Conservation (phyloP, 495 filamentous ascomycete genomes). For the Hypoxylon cercidicola region DNA sequence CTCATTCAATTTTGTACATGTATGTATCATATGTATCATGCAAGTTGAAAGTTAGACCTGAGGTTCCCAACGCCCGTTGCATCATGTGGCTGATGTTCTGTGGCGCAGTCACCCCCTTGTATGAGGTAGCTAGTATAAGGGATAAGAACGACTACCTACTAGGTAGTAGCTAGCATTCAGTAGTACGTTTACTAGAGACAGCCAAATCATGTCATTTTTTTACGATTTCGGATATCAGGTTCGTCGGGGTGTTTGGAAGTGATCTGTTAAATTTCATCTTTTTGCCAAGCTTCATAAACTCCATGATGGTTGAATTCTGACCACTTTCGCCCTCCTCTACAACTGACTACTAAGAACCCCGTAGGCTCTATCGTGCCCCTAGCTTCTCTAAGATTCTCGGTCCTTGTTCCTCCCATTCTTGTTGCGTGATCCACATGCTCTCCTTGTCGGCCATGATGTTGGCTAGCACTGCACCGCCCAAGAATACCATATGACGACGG, state of each 20-base stretch:
- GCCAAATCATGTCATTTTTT: no score
- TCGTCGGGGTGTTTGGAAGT: slow-evolving; percentile 3
- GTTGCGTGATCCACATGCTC: slow-evolving; percentile 97
- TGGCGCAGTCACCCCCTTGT: slow-evolving; percentile 38
- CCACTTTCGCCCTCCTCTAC: slow-evolving; percentile 2
- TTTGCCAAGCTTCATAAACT: slow-evolving; percentile 40
- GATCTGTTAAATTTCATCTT: slow-evolving; percentile 28
- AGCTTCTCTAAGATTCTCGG: slow-evolving; percentile 88
- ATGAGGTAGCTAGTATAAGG: no score
- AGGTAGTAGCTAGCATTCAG: neutral
- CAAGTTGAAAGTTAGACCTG: neutral
- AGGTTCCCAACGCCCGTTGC: neutral
- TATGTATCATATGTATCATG: no score
- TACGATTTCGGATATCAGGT: neutral
- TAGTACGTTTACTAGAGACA: neutral
- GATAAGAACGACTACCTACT: neutral
- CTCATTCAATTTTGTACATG: no score
- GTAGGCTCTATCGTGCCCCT: slow-evolving; percentile 72
- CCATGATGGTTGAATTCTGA: slow-evolving; percentile 27
- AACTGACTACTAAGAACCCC: slow-evolving; percentile 2
- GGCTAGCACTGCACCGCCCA: slow-evolving; percentile 94
- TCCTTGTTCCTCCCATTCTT: slow-evolving; percentile 96
- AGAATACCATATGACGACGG: slow-evolving; percentile 98
- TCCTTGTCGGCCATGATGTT: slow-evolving; percentile 99
- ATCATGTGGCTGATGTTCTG: slow-evolving; percentile 19